A percentile compares a stretch with the other conserved stretches of the same genome.
Conservation (phyloP, 805 yeast genomes). For the Lachancea sp. region DNA sequence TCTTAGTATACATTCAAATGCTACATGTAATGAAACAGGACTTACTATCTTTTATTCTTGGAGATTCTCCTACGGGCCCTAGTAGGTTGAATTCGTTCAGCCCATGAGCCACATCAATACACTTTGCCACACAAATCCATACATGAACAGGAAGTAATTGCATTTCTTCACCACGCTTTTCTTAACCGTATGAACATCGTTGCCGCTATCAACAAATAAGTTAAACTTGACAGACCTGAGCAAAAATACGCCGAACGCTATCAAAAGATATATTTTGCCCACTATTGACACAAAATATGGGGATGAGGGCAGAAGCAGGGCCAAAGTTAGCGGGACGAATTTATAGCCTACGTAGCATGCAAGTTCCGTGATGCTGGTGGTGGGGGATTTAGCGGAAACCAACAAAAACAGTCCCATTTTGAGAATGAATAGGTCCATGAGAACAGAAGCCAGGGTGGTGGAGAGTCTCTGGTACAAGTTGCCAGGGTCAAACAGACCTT, state of each 20-base stretch:
- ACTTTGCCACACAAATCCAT: conserved; percentile 77
- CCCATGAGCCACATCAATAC: conserved; percentile 66
- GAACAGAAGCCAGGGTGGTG: conserved; percentile 74
- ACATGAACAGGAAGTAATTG: conserved; percentile 79
- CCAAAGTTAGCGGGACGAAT: conserved; percentile 70
- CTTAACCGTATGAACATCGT: conserved; percentile 39
- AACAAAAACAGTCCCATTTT: conserved; percentile 79
- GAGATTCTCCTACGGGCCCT: no score
- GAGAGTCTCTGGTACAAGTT: conserved; percentile 82
- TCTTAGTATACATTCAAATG: background rate
- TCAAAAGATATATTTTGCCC: conserved; percentile 43
- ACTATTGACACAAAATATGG: conserved; percentile 37
- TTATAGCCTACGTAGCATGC: conserved; percentile 91
- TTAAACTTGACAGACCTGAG: conserved; percentile 48
- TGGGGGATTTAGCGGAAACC: conserved; percentile 24
- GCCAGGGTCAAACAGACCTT: conserved; percentile 90
- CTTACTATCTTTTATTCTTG: no score
- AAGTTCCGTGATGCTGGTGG: conserved; percentile 65
- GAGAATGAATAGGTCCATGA: conserved; percentile 68
- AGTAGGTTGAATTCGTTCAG: conserved; percentile 8
- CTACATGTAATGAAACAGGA: background rate
- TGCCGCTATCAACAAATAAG: conserved; percentile 38
- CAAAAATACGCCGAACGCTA: conserved; percentile 58
- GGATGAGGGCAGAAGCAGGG: conserved; percentile 46
- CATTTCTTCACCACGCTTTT: conserved; percentile 69